Conservation (phyloP, 2,329 filamentous ascomycete species). For the Dactylellina cionopaga region DNA sequence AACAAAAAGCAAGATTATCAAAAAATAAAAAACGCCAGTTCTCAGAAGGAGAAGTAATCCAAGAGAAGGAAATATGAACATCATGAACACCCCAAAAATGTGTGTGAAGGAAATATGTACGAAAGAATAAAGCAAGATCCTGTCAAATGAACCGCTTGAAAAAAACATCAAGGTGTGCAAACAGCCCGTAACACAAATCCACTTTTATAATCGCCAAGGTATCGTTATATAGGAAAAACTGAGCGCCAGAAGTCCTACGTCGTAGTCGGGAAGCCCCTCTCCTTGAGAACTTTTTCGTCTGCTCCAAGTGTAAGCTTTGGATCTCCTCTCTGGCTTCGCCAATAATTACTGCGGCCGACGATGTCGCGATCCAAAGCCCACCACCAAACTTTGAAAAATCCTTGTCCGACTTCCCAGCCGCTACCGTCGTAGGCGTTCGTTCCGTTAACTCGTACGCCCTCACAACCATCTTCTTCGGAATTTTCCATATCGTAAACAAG, state of each 20-base stretch:
- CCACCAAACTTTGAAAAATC: conserved; percentile 41
- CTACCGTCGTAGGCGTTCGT: conserved; percentile 31
- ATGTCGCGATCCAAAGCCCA: conserved; percentile 42
- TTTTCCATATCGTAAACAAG: conserved; percentile 43
- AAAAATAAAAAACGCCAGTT: conserved; percentile 10
- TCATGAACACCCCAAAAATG: no score
- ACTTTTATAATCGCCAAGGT: conserved; percentile 29
- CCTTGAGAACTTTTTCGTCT: conserved; percentile 2
- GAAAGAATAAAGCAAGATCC: background rate
- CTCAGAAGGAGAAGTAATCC: background rate
- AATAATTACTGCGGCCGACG: conserved; percentile 35
- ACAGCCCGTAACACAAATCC: conserved; percentile 12
- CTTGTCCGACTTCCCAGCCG: conserved; percentile 39
- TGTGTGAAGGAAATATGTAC: conserved; percentile 17
- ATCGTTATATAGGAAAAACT: background rate
- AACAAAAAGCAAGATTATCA: background rate
- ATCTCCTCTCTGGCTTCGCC: conserved; percentile 32
- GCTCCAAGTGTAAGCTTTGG: conserved; percentile 21
- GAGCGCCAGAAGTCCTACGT: background rate
- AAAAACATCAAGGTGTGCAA: conserved; percentile 9
- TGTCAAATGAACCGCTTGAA: background rate
- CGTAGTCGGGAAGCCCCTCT: conserved; percentile 17
- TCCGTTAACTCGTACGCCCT: conserved; percentile 37
- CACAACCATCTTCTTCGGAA: conserved; percentile 35
- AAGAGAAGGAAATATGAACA: conserved; percentile 6